A percentile compares a stretch with the other conserved stretches of the same genome.
phyloP scores from a whole-genome alignment of 495 filamentous ascomycete species.

The Aspergillus sclerotioniger region DNA sequence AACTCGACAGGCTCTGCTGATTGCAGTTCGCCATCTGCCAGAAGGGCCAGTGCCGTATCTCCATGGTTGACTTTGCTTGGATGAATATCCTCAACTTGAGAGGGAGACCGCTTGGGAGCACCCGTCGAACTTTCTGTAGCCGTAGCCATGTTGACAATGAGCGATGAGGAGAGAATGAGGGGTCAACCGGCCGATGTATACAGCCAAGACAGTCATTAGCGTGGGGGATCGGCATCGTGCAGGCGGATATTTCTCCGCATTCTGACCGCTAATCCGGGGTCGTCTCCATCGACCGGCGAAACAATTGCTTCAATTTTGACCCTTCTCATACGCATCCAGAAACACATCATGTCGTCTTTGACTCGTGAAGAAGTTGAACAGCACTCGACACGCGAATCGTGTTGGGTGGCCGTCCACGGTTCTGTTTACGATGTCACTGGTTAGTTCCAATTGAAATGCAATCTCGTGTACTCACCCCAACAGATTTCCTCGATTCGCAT shows the following conservation, averaged over 20 bases:
- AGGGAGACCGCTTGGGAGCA: constrained; percentile 12
- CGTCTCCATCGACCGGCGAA: background rate
- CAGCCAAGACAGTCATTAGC: background rate
- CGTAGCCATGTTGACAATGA: background rate
- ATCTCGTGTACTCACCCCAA: background rate
- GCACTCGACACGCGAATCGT: constrained; percentile 66
- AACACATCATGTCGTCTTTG: constrained; percentile 2
- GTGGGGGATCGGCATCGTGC: constrained; percentile 9
- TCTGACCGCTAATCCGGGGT: constrained; percentile 1
- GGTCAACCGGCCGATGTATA: background rate
- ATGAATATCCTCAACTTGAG: constrained; percentile 16
- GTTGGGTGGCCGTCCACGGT: constrained; percentile 79
- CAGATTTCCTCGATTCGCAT: constrained; percentile 55
- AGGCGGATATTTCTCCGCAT: constrained; percentile 12
- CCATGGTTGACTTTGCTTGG: constrained; percentile 29
- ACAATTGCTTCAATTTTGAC: no score
- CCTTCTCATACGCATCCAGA: background rate
- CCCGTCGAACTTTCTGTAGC: background rate
- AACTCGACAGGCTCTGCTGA: constrained; percentile 43
- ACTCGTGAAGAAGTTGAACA: constrained; percentile 56
- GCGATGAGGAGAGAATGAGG: background rate
- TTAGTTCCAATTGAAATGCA: constrained; percentile 6
- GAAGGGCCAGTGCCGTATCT: constrained; percentile 34
- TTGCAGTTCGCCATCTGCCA: constrained; percentile 25
- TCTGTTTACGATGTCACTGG: constrained; percentile 79